phyloP scores from a whole-genome alignment of 768 basidiomycete genomes.

The Nidularia pulvinata region DNA sequence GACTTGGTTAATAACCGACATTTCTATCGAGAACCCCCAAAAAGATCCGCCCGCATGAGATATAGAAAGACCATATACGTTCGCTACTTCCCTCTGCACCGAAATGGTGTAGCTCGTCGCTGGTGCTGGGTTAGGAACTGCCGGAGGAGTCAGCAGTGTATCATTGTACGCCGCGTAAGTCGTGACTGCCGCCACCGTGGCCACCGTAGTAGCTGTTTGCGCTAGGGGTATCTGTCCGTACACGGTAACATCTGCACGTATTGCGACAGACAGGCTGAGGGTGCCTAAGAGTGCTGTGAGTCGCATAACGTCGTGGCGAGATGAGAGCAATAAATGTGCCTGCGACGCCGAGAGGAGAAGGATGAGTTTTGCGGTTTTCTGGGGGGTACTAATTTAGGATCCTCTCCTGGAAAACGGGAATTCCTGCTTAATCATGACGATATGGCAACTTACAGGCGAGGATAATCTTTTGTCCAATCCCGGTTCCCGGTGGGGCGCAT shows the following conservation, averaged over 20 bases:
- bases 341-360: too few relatives aligned
- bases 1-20: constrained; percentile 69
- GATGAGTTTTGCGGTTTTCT: too few relatives aligned
- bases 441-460: too few relatives aligned
- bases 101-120: not conserved
- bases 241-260: not conserved
- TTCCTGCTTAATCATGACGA: too few relatives aligned
- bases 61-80: constrained; percentile 32
- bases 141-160: not conserved
- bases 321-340: too few relatives aligned
- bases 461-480: too few relatives aligned
- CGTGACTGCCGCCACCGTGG: not conserved
- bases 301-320: too few relatives aligned
- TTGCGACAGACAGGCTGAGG: too few relatives aligned
- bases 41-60: constrained; percentile 49
- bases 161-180: constrained; percentile 2
- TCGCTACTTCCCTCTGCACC: constrained; percentile 16
- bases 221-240: not conserved
- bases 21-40: constrained; percentile 75
- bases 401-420: too few relatives aligned
- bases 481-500: too few relatives aligned
- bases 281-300: too few relatives aligned
- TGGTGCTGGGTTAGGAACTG: not conserved
- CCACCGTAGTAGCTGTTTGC: not conserved
- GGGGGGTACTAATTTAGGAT: too few relatives aligned